These are phyloP conservation scores for Mycena maculata DNA, from an alignment of 768 basidiomycete genomes.

Conservation along the genomic window DNA sequence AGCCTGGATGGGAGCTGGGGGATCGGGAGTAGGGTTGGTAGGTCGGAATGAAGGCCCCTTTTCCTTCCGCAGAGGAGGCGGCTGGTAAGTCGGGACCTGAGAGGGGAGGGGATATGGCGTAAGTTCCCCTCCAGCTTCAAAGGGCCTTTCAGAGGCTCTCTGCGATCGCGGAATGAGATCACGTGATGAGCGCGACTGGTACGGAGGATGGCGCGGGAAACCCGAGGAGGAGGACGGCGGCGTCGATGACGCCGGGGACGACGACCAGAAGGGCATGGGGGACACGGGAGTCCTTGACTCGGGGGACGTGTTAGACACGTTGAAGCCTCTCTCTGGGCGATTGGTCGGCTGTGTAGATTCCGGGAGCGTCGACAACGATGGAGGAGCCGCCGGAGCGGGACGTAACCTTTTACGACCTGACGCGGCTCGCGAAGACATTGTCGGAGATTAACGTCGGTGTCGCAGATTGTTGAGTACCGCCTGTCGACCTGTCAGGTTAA, in stretches of 20 bases:
- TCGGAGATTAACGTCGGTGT: constrained; percentile 8
- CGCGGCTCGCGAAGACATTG: constrained; percentile 33
- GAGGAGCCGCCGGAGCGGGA: constrained; percentile 7
- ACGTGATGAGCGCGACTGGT: constrained; percentile 14
- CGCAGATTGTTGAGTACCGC: neutral
- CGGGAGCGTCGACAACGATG: neutral
- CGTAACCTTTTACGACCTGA: constrained; percentile 30
- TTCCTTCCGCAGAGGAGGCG: constrained; percentile 10
- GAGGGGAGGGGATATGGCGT: constrained; percentile 12
- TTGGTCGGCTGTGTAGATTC: neutral
- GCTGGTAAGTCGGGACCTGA: constrained; percentile 5
- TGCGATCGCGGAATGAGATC: neutral
- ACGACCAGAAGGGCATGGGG: neutral
- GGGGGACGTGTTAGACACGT: neutral
- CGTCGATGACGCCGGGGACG: neutral
- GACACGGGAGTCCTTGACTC: neutral
- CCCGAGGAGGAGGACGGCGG: constrained; percentile 2
- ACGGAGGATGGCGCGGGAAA: constrained; percentile 13
- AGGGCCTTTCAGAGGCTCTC: neutral
- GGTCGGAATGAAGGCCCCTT: constrained; percentile 9
- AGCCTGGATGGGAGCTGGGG: neutral
- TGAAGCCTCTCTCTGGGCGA: neutral
- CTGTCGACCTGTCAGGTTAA: neutral
- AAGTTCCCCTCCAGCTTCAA: neutral
- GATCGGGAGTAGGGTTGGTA: neutral